Conservation (phyloP, 2,329 filamentous ascomycete genomes). For the Pseudopyrenochaeta lycopersici region DNA sequence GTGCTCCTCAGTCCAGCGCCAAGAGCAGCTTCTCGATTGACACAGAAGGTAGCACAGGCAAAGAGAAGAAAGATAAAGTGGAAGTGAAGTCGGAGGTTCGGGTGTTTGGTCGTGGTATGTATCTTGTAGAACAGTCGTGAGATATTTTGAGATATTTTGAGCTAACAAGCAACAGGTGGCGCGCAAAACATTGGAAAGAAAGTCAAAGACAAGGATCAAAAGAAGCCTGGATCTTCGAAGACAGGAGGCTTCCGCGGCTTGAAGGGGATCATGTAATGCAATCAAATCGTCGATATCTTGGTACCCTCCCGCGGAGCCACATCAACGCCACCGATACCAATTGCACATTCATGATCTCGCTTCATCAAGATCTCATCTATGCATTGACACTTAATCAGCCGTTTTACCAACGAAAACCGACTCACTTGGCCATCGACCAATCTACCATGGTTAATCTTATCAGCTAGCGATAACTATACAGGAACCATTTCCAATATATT, state of each 20-base stretch:
- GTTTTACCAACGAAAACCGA: no score
- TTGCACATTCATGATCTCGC: neutral
- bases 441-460: no score
- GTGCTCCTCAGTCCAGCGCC: constrained; percentile 40
- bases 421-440: no score
- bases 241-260: constrained; percentile 52
- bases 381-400: no score
- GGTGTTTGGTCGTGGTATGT: constrained; percentile 65
- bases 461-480: no score
- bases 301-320: neutral
- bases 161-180: constrained; percentile 51
- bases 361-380: no score
- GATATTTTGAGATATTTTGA: no score
- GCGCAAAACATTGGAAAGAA: constrained; percentile 65
- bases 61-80: constrained; percentile 55
- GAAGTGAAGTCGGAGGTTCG: constrained; percentile 60
- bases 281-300: neutral
- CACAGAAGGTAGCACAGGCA: constrained; percentile 45
- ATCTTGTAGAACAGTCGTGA: neutral
- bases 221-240: constrained; percentile 54
- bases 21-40: constrained; percentile 54
- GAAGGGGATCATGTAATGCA: constrained; percentile 46
- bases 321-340: neutral
- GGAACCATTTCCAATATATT: no score
- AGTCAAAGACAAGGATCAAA: constrained; percentile 57